Base-by-base conservation (phyloP, 768 basidiomycete genomes). In the Grammothele lineata region DNA sequence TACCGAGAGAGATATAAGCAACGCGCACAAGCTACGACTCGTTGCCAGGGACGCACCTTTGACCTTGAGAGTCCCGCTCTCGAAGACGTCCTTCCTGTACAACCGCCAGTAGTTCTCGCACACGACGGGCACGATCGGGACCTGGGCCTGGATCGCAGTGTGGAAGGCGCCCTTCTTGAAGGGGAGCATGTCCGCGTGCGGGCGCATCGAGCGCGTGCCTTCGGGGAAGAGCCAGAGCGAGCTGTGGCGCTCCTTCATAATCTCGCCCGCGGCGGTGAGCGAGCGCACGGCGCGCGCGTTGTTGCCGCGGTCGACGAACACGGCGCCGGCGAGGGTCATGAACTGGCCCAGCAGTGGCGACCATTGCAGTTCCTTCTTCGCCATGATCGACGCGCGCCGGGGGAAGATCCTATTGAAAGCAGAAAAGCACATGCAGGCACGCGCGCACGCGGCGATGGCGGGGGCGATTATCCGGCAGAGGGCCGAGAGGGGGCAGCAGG, bases 141-240 rank as follows among this genome's bases (percentile, higher is more conserved):
- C 77, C 24, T 87, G 82, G 11, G 91, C 83, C 66, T 93, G 85
- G 21, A 98, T 76, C 23, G 96, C 96, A 40, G 97, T 77, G 63
- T 98, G 93, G 75, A 98, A 98, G 3, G 92, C 94, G 33, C 96
- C 96, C 66, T 97, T 99, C 75, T 99, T 99, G 73, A 99, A 85
- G 3, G 91, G 86, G 5, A 88, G 73, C 62, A 99, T 68, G 25
- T 78, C 75, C 7, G 86, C 77, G 25, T 73, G 67, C 51, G 83
- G 72, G 18, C 76, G 75, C 47, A 77, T 77, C 36, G 90, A 81
- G 27, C 95, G 81, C 10, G 96, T 99, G 24, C 96, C 96, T 70
- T 98, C 96, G 1, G 95, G 92, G 69, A 92, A 98, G 67, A 99
- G 83, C 87, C 91, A 95, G 38, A 98, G 68, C 14, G 91, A 92